Conservation (phyloP, 2,329 filamentous ascomycete species). For the Apiospora aurea region DNA sequence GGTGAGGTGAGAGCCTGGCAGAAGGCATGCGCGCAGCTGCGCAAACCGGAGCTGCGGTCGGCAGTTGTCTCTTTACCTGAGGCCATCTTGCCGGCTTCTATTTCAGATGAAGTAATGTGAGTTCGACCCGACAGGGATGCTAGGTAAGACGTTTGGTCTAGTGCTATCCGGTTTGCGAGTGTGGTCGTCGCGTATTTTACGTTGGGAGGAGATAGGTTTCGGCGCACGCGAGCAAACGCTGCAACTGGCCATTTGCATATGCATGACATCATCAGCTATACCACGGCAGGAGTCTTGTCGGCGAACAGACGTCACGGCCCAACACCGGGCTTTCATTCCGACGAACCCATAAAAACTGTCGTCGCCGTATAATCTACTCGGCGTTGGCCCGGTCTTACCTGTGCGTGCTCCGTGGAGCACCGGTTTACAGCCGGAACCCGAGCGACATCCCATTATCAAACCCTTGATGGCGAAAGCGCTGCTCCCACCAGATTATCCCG, state of each 20-base stretch:
- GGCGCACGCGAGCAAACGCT: neutral
- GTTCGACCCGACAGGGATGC: neutral
- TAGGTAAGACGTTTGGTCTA: neutral
- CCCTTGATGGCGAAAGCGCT: too few relatives aligned
- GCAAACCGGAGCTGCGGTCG: slow-evolving; percentile 21
- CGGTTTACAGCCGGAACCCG: neutral
- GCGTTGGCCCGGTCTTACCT: neutral
- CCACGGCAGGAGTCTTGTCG: neutral
- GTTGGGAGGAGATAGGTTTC: neutral
- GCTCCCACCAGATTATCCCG: too few relatives aligned
- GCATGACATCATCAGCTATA: neutral
- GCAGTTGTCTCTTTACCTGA: neutral
- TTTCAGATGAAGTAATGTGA: neutral
- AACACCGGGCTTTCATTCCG: neutral
- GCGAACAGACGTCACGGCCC: neutral
- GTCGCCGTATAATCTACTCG: neutral
- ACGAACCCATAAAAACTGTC: neutral
- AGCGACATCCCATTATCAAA: too few relatives aligned
- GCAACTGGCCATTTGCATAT: neutral
- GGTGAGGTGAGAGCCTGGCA: slow-evolving; percentile 26
- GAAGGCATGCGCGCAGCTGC: slow-evolving; percentile 28
- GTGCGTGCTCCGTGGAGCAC: neutral
- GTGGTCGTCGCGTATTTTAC: neutral
- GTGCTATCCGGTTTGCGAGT: neutral
- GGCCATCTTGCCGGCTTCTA: slow-evolving; percentile 23